Base-by-base conservation (phyloP, 1,139 yeast genomes). In the Scheffersomyces titani region DNA sequence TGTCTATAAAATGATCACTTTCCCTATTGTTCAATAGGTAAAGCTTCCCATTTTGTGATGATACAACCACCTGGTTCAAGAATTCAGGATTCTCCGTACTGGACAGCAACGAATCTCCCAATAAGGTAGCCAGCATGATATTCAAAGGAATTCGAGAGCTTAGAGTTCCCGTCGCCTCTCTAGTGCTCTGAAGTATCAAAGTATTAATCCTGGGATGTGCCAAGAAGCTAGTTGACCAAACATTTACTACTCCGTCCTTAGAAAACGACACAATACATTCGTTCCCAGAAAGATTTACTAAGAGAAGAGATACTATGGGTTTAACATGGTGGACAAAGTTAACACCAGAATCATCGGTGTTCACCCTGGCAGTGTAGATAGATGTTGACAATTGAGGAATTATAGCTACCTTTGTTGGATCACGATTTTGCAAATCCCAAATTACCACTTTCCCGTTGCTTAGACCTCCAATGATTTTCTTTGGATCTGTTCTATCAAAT, bases 31-130 rank as follows among this genome's bases (percentile, higher is more conserved):
- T 70, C 4, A 63, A 58, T 22, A 85, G 75, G 61, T 80, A 80
- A 36, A 84, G 69, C n/a, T 66, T 64, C 0, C 89, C 88, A 56
- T 76, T 80, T 57, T 80, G 82, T 19, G 84, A 68, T 1, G 84
- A 83, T 7, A 81, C 68, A 9, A 82, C 61, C n/a, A 82, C 64
- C 47, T 69, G 69, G 24, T 81, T 65, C 47, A 73, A 61, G 52
- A 69, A 70, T 36, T 61, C n/a, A 11, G 19, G 22, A 30, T 19
- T 47, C 18, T 47, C 52, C 19, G 30, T 30, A 30, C 44, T 13
- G 16, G 51, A 18, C n/a, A 46, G 19, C 4, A 44, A 13, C 16
- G 45, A 44, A 6, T 51, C 47, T 47, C 36, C 51, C 11, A 47
- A 36, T 9, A 47, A 36, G 16, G 44, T 36, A 20, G 47, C 49